Conservation (phyloP, 2,329 filamentous ascomycete species). For the Scorias spongiosa region DNA sequence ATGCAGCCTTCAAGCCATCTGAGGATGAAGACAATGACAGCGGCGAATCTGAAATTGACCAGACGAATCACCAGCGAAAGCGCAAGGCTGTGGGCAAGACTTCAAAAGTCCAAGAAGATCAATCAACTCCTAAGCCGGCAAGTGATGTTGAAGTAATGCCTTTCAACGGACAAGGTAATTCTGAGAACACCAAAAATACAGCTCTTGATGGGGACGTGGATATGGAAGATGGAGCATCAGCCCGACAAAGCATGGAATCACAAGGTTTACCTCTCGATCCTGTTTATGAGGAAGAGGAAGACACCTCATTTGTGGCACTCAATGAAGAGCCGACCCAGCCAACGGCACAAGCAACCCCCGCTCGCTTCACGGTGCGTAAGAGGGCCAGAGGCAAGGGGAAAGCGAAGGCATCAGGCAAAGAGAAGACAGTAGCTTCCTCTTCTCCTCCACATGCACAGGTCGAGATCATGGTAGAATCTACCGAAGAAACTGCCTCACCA, state of each 20-base stretch:
- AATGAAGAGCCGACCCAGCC: conserved; percentile 14
- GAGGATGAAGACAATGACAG: not conserved
- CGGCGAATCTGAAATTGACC: not conserved
- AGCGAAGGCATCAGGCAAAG: not conserved
- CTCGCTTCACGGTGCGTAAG: conserved; percentile 5
- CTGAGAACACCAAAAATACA: not conserved
- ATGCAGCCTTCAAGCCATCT: not conserved
- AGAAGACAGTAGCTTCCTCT: not conserved
- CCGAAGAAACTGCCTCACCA: too few relatives aligned
- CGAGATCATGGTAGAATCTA: too few relatives aligned
- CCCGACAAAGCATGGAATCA: conserved; percentile 11
- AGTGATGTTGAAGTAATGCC: not conserved
- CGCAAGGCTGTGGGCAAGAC: not conserved
- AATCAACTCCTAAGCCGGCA: not conserved
- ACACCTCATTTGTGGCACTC: conserved; percentile 8
- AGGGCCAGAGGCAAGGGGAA: not conserved
- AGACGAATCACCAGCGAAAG: not conserved
- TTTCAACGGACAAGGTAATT: not conserved
- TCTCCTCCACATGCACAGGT: too few relatives aligned
- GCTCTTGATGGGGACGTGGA: not conserved
- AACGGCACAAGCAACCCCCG: conserved; percentile 16
- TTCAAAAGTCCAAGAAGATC: not conserved
- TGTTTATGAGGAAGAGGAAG: conserved; percentile 20
- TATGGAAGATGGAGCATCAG: not conserved
- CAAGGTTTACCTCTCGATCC: conserved; percentile 16